phyloP scores from a whole-genome alignment of 306 rosid species.

The Astragalus glycyphyllos region DNA sequence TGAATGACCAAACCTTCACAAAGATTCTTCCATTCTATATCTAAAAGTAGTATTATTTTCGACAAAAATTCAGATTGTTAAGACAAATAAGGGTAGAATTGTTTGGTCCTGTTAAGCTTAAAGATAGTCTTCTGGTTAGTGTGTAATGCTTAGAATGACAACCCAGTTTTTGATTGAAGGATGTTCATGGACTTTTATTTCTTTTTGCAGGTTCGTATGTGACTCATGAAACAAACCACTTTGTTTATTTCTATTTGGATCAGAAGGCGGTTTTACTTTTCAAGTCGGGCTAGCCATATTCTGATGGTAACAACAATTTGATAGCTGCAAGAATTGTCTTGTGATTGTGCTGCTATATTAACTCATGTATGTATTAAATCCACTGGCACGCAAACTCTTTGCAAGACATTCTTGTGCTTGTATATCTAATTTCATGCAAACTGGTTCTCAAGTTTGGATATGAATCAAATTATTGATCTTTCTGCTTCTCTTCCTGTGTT shows the following conservation, averaged over 20 bases:
- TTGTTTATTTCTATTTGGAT: conserved; percentile 96
- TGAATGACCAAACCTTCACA: neutral
- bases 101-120: conserved; percentile 34
- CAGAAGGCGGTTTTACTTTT: conserved; percentile 95
- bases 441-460: conserved; percentile 52
- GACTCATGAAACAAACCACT: conserved; percentile 98
- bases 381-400: conserved; percentile 47
- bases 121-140: conserved; percentile 14
- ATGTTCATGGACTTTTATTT: conserved; percentile 34
- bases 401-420: conserved; percentile 65
- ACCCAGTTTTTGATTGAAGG: conserved; percentile 7
- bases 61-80: conserved; percentile 9
- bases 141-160: conserved; percentile 20
- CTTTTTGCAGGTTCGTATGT: conserved; percentile 84
- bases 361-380: conserved; percentile 69
- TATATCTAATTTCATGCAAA: conserved; percentile 55
- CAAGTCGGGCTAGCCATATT: conserved; percentile 74
- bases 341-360: conserved; percentile 55
- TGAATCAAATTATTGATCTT: conserved; percentile 42
- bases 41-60: neutral
- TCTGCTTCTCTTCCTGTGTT: conserved; percentile 21
- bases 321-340: conserved; percentile 39
- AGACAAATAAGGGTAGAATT: conserved; percentile 14
- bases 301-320: conserved; percentile 43
- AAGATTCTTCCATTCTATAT: neutral